These are phyloP conservation scores for Phytophthora citricola DNA, from an alignment of 352 stramenopile species.

Conservation along the genomic window DNA sequence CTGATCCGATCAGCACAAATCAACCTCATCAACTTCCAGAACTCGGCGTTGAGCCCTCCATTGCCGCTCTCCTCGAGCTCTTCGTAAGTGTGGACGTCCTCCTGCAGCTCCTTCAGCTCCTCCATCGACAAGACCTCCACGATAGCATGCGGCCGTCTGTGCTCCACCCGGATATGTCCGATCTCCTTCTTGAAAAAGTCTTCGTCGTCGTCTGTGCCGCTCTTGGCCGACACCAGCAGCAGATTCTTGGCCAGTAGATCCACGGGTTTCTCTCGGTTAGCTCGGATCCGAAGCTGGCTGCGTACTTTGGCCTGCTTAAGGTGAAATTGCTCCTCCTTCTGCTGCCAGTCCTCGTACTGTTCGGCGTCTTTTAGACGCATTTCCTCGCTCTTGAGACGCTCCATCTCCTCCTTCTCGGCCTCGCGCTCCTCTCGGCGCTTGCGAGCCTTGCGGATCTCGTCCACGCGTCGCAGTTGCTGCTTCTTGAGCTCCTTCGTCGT, in stretches of 20 bases:
- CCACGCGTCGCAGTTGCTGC: conserved; percentile 84
- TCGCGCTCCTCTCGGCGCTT: conserved; percentile 90
- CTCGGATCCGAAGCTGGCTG: conserved; percentile 85
- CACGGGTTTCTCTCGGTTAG: conserved; percentile 95
- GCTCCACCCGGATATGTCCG: conserved; percentile 79
- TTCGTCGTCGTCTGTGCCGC: conserved; percentile 57
- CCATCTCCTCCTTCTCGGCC: conserved; percentile 95
- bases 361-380: conserved; percentile 94
- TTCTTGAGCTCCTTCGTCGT: conserved; percentile 69
- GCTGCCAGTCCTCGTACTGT: conserved; percentile 98
- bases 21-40: conserved; percentile 87
- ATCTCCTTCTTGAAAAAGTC: conserved; percentile 46
- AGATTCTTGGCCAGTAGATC: conserved; percentile 99
- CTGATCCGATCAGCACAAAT: conserved; percentile 82
- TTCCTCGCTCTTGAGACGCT: conserved; percentile 95
- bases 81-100: conserved; percentile 92
- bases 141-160: conserved; percentile 68
- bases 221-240: conserved; percentile 90
- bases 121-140: conserved; percentile 83
- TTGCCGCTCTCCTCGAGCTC: conserved; percentile 84
- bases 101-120: conserved; percentile 81
- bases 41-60: conserved; percentile 72
- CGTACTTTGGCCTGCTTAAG: conserved; percentile 93
- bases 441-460: conserved; percentile 97
- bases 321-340: conserved; percentile 99